A percentile compares a stretch with the other conserved stretches of the same genome.
phyloP scores from a whole-genome alignment of 75 land plant species.

The Selaginella moellendorffii region DNA sequence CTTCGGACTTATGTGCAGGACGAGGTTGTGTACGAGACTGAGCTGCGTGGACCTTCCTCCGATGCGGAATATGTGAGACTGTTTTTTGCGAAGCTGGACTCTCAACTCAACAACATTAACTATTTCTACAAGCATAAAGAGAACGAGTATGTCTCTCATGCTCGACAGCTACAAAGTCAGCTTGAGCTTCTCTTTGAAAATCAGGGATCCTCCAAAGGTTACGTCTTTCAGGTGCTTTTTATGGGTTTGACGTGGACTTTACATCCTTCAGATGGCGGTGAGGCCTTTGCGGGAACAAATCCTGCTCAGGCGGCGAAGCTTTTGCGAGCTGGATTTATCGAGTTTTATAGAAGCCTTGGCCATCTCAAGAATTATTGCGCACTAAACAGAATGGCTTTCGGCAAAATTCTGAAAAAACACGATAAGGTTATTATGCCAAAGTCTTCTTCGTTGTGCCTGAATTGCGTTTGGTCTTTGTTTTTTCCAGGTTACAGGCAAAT shows the following conservation, averaged over 20 bases:
- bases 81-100: slow-evolving; percentile 46
- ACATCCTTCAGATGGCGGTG: no score
- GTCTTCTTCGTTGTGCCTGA: no score
- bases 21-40: slow-evolving; percentile 15
- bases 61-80: slow-evolving; percentile 32
- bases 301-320: slow-evolving; percentile 15
- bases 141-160: slow-evolving; percentile 54
- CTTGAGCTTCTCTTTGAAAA: slow-evolving; percentile 29
- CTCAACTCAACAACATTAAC: slow-evolving; percentile 66
- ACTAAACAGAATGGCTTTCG: slow-evolving; percentile 26
- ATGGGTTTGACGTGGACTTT: no score
- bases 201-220: not conserved
- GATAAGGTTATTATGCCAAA: slow-evolving; percentile 25
- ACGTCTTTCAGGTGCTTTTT: not conserved
- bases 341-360: slow-evolving; percentile 26
- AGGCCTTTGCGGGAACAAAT: not conserved
- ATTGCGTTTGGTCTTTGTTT: not conserved
- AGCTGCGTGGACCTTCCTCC: slow-evolving; percentile 8
- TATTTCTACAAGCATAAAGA: slow-evolving; percentile 58
- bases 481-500: slow-evolving; percentile 35
- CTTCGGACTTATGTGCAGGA: not conserved
- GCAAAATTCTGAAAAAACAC: slow-evolving; percentile 34
- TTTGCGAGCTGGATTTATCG: slow-evolving; percentile 20
- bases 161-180: slow-evolving; percentile 41
- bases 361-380: slow-evolving; percentile 29